These are phyloP conservation scores for Gymnopus androsaceus DNA, from an alignment of 1,284 basidiomycete species.

Conservation along the genomic window DNA sequence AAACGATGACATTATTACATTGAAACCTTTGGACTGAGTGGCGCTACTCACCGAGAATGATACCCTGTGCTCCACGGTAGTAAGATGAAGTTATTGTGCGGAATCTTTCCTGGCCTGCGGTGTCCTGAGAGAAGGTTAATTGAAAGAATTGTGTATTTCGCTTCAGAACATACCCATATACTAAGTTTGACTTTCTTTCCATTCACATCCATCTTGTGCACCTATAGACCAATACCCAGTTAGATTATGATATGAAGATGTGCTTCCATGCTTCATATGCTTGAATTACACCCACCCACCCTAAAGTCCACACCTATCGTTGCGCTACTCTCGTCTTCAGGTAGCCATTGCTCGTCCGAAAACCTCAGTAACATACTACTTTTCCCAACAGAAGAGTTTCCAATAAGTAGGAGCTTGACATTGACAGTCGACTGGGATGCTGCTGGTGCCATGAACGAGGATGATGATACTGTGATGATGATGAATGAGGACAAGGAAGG, in stretches of 20 bases:
- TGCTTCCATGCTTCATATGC: neutral
- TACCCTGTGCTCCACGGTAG: constrained; percentile 92
- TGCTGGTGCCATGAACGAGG: constrained; percentile 30
- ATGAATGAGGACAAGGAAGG: neutral
- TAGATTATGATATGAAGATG: neutral
- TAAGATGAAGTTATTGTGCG: constrained; percentile 91
- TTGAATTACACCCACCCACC: constrained; percentile 43
- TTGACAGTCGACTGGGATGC: constrained; percentile 46
- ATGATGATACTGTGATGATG: neutral
- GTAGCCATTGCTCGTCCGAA: constrained; percentile 95
- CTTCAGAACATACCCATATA: constrained; percentile 65
- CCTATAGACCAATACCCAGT: constrained; percentile 42
- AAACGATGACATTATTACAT: neutral
- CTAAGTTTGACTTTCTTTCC: constrained; percentile 80
- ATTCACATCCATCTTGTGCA: constrained; percentile 81
- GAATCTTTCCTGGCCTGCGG: constrained; percentile 89
- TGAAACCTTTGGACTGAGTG: neutral
- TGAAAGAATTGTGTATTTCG: neutral
- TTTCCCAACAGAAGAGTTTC: constrained; percentile 92
- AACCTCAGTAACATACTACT: constrained; percentile 90
- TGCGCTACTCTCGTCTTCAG: constrained; percentile 91
- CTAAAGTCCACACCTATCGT: constrained; percentile 91
- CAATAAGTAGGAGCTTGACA: constrained; percentile 75
- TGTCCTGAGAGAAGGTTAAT: constrained; percentile 59
- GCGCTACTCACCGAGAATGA: constrained; percentile 74